A percentile compares a stretch with the other conserved stretches of the same genome.
Evolutionary conservation across 768 basidiomycete genomes (phyloP).

Genomic region (Phlebiopsis flavidoalba): DNA sequence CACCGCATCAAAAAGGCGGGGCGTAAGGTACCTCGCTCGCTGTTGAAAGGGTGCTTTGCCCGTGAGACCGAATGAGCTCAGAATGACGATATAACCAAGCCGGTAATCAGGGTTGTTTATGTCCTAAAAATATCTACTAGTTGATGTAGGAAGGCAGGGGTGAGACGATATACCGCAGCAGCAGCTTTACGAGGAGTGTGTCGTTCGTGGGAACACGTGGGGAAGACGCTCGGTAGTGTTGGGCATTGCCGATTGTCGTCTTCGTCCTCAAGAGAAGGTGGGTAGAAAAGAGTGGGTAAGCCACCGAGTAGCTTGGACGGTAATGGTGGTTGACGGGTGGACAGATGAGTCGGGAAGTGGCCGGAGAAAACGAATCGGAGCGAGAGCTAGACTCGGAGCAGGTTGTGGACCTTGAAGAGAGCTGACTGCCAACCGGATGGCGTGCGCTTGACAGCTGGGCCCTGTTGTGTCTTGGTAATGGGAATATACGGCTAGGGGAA

Average conservation of each 20-base stretch:
- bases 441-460: background rate
- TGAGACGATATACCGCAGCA: constrained; percentile 17
- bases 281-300: constrained; percentile 2
- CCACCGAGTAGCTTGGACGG: background rate
- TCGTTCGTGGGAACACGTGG: constrained; percentile 22
- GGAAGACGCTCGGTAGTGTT: constrained; percentile 15
- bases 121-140: constrained; percentile 20
- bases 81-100: constrained; percentile 35
- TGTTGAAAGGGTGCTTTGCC: constrained; percentile 62
- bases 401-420: background rate
- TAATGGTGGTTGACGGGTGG: background rate
- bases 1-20: constrained; percentile 37
- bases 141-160: background rate
- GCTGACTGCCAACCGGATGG: background rate
- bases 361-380: background rate
- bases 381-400: too few species aligned
- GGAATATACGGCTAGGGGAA: too few species aligned
- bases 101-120: constrained; percentile 36
- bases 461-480: too few species aligned
- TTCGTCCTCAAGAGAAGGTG: background rate
- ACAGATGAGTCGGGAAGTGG: background rate
- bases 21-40: constrained; percentile 43
- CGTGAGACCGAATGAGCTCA: constrained; percentile 43
- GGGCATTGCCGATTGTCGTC: constrained; percentile 14
- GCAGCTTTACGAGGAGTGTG: constrained; percentile 19